These are phyloP conservation scores for Vaucheria bursata DNA, from an alignment of 352 stramenopile species.

Conservation along the genomic window DNA sequence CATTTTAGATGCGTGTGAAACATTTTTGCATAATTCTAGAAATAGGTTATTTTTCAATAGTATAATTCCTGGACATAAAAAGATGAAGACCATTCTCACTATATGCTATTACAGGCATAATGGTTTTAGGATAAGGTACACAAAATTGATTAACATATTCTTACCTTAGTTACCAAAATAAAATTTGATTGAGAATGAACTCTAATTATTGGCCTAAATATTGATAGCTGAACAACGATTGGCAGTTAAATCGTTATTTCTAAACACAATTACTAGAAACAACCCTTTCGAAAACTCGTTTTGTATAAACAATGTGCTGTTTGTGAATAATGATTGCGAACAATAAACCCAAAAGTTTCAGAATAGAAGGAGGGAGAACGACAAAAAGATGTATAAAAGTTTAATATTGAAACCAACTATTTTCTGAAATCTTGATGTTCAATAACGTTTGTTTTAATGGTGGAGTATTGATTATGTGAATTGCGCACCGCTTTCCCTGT, in stretches of 20 bases:
- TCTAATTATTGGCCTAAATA: too few relatives aligned
- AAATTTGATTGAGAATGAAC: too few relatives aligned
- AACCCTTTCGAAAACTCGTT: too few relatives aligned
- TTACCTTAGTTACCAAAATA: too few relatives aligned
- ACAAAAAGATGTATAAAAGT: neutral
- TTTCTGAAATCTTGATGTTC: neutral
- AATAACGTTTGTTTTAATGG: neutral
- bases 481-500: neutral
- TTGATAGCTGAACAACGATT: too few relatives aligned
- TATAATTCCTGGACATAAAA: neutral
- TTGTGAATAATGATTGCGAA: neutral
- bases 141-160: too few relatives aligned
- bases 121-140: too few relatives aligned
- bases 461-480: neutral
- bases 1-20: neutral
- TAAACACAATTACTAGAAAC: too few relatives aligned
- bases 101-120: too few relatives aligned
- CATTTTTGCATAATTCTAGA: neutral
- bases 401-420: neutral
- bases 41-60: neutral
- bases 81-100: constrained; percentile 11
- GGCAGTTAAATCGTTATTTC: too few relatives aligned
- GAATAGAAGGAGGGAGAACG: neutral
- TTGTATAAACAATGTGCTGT: neutral
- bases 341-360: neutral